Base-by-base conservation (phyloP, 495 filamentous ascomycete genomes). In the Monascus purpureus region DNA sequence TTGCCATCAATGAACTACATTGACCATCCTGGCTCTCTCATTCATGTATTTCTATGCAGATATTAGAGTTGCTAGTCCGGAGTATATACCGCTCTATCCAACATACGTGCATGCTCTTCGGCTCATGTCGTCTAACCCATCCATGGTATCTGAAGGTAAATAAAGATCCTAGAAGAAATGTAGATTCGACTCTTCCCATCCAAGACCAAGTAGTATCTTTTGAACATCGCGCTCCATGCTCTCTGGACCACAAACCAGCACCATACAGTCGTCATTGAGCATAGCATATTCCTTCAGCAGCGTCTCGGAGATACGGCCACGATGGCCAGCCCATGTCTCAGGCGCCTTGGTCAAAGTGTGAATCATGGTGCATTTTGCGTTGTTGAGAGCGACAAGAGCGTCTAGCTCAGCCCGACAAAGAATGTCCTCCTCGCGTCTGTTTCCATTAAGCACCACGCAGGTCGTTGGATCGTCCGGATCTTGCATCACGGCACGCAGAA, bases 231-330 rank as follows among this genome's bases (percentile, higher is more conserved):
- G 76, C 57, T 94, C 84, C 59, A 96, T 61, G 8, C 73, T 55
- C 40, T 69, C 73, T 0, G 88, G 88, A 7, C 88, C 88, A 61
- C 88, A 95, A 26, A 94, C 66, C 37, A 96, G 48, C 24, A 80
- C 78, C 63, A 96, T 55, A 4, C 67, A 63, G 17, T 75, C 70
- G 2, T 57, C 65, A 24, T 58, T 61, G 2, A 46, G 53, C 6
- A 36, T 33, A 6, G 73, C 70, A 49, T 82, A 73, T 40, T 72
- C 59, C 38, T 68, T 58, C 24, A 90, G 53, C 31, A 93, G 43
- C 7, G 61, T 62, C 41, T 53, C 61, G 20, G 65, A 66, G 32
- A 95, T 75, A 33, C 86, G 58, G 0, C 88, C 88, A 29, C 55
- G 65, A 24, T 73, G 49, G 0, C 86, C 88, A 8, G 53, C 52